These are phyloP conservation scores for Bombardia bombarda DNA, from an alignment of 495 filamentous ascomycete genomes.

Conservation along the genomic window DNA sequence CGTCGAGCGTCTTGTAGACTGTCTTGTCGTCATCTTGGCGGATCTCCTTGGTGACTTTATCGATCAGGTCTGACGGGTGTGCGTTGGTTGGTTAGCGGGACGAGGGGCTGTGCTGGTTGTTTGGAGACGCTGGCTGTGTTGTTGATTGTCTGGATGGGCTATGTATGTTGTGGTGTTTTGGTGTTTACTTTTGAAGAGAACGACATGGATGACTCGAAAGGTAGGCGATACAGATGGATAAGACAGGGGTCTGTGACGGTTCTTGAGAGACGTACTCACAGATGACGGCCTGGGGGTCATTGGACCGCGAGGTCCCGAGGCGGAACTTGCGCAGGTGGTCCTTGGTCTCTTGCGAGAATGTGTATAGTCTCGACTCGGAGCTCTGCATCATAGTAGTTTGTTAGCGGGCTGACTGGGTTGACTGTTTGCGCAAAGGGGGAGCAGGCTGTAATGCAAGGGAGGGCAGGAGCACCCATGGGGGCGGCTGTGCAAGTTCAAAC, in stretches of 20 bases:
- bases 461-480: not conserved
- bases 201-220: no score
- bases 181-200: no score
- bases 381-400: no score
- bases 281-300: slow-evolving; percentile 80
- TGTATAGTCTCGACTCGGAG: slow-evolving; percentile 85
- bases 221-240: no score
- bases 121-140: slow-evolving; percentile 5
- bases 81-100: not conserved
- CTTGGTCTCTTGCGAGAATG: slow-evolving; percentile 82
- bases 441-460: not conserved
- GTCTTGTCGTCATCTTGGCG: slow-evolving; percentile 60
- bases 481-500: no score
- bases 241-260: no score
- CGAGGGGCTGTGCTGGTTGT: no score
- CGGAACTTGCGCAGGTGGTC: slow-evolving; percentile 88
- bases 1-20: slow-evolving; percentile 70
- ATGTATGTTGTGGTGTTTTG: no score
- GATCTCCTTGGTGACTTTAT: slow-evolving; percentile 82
- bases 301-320: slow-evolving; percentile 79
- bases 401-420: no score
- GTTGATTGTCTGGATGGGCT: no score
- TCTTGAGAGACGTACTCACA: slow-evolving; percentile 64
- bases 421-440: no score
- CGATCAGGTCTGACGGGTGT: slow-evolving; percentile 58